These are phyloP conservation scores for Cladorrhinum sp. DNA, from an alignment of 2,329 filamentous ascomycete genomes.

Conservation along the genomic window DNA sequence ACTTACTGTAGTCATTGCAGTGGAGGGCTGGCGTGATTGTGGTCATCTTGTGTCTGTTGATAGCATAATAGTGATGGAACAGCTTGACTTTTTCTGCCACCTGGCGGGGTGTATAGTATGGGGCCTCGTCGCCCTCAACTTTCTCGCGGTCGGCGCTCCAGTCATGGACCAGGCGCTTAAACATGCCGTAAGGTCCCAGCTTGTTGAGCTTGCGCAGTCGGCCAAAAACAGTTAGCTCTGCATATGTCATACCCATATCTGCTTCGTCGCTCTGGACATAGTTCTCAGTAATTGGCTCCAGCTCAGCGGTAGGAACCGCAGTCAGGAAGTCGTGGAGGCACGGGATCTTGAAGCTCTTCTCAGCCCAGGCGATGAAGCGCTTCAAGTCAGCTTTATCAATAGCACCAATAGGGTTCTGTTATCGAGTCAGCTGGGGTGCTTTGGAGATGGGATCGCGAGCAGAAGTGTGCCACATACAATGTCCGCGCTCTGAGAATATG, in stretches of 20 bases:
- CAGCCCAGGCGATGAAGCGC: slow-evolving; percentile 66
- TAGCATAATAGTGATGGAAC: slow-evolving; percentile 55
- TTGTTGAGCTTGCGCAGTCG: slow-evolving; percentile 45
- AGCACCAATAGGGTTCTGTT: slow-evolving; percentile 57
- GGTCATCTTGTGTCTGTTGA: slow-evolving; percentile 66
- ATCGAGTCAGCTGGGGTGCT: not conserved
- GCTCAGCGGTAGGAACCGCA: slow-evolving; percentile 60
- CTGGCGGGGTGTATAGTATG: slow-evolving; percentile 36
- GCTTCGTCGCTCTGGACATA: slow-evolving; percentile 52
- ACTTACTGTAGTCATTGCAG: slow-evolving; percentile 30
- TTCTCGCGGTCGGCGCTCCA: slow-evolving; percentile 39
- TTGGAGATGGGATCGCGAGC: too few relatives aligned
- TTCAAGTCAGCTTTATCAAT: slow-evolving; percentile 67
- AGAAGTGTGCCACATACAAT: slow-evolving; percentile 21
- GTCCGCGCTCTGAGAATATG: slow-evolving; percentile 20
- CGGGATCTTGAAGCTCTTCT: slow-evolving; percentile 57
- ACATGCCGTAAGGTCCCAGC: slow-evolving; percentile 48
- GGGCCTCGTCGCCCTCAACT: slow-evolving; percentile 30
- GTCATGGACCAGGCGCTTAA: slow-evolving; percentile 43
- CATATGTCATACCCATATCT: slow-evolving; percentile 49
- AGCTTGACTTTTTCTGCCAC: slow-evolving; percentile 46
- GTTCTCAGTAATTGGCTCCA: slow-evolving; percentile 61
- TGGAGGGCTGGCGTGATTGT: slow-evolving; percentile 58
- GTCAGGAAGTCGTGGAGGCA: slow-evolving; percentile 64
- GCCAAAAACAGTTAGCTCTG: slow-evolving; percentile 40